phyloP scores from a whole-genome alignment of 1,139 yeast species.

The Geotrichum aggregatum region DNA sequence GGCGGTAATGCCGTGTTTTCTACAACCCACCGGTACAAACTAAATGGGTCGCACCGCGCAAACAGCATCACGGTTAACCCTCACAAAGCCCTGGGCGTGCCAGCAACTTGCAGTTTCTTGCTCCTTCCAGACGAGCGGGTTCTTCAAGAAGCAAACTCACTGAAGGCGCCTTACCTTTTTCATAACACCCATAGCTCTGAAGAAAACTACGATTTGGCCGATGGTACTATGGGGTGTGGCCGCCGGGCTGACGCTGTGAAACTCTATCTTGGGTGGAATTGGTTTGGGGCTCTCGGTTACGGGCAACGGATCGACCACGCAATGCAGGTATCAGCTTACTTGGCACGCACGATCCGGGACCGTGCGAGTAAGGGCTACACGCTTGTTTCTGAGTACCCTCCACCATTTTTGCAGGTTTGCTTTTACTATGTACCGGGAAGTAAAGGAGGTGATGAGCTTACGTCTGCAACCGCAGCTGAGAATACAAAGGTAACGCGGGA shows the following conservation, averaged over 20 bases:
- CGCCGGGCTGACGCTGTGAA: constrained; percentile 80
- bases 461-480: constrained; percentile 32
- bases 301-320: constrained; percentile 67
- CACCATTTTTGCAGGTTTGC: constrained; percentile 81
- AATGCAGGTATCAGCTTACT: constrained; percentile 56
- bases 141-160: constrained; percentile 69
- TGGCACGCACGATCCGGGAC: constrained; percentile 45
- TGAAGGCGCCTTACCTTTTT: constrained; percentile 77
- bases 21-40: constrained; percentile 39
- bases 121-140: constrained; percentile 62
- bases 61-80: constrained; percentile 83
- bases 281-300: constrained; percentile 60
- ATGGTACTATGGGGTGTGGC: constrained; percentile 92
- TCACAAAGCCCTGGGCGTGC: constrained; percentile 88
- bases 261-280: constrained; percentile 75
- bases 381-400: constrained; percentile 53
- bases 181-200: constrained; percentile 51
- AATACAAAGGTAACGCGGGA: constrained; percentile 59
- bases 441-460: not conserved
- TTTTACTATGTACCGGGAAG: constrained; percentile 60
- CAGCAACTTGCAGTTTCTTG: constrained; percentile 78
- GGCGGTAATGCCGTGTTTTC: constrained; percentile 82
- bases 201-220: constrained; percentile 75
- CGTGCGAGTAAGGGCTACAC: constrained; percentile 42
- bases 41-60: constrained; percentile 62